Conservation (phyloP, 2,329 filamentous ascomycete genomes). For the Fusarium pininemorale region DNA sequence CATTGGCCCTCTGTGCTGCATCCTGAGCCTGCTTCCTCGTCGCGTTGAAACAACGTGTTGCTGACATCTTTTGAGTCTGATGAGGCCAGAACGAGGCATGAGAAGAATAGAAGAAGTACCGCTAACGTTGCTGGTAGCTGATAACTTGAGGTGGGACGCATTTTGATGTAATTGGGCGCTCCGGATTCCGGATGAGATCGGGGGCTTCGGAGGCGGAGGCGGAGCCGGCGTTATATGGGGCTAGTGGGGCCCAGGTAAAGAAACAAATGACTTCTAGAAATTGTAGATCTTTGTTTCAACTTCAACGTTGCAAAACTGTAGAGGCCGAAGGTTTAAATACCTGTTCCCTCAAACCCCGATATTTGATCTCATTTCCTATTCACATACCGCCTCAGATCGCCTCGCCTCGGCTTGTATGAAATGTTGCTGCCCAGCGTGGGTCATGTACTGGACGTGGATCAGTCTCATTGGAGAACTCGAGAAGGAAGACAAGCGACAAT, state of each 20-base stretch:
- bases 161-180: slow-evolving; percentile 12
- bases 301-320: background rate
- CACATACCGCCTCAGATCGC: slow-evolving; percentile 26
- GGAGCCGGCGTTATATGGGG: slow-evolving; percentile 30
- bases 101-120: slow-evolving; percentile 13
- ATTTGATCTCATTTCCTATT: background rate
- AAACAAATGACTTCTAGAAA: background rate
- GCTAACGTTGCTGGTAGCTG: background rate
- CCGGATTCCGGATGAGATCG: slow-evolving; percentile 5
- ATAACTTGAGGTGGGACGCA: slow-evolving; percentile 7
- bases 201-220: slow-evolving; percentile 19
- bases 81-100: slow-evolving; percentile 11
- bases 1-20: slow-evolving; percentile 62
- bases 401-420: slow-evolving; percentile 24
- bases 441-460: slow-evolving; percentile 41
- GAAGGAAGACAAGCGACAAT: slow-evolving; percentile 14
- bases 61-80: background rate
- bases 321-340: background rate
- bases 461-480: slow-evolving; percentile 41
- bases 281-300: background rate
- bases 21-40: slow-evolving; percentile 48
- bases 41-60: slow-evolving; percentile 25
- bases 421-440: slow-evolving; percentile 44
- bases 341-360: background rate
- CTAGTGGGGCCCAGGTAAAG: background rate